Conservation (phyloP, 192 early-diverging fungal genomes). For the Geosiphon pyriformis region DNA sequence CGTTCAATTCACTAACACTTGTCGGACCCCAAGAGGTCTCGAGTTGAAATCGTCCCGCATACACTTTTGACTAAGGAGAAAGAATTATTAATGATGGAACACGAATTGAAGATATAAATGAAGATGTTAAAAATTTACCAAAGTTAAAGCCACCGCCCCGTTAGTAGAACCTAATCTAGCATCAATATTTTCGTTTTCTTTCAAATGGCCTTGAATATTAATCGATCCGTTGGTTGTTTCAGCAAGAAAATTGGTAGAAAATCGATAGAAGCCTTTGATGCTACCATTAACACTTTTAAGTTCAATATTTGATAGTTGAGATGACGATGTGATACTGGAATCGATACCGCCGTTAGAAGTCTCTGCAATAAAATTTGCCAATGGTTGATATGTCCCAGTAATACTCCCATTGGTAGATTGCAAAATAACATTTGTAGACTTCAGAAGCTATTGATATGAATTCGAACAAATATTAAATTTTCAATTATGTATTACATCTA, state of each 20-base stretch:
- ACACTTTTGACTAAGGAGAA: background rate
- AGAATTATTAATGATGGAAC: background rate
- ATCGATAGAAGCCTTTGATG: background rate
- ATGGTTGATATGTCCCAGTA: background rate
- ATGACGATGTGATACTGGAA: background rate
- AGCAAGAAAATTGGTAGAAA: background rate
- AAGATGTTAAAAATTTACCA: background rate
- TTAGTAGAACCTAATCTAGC: background rate
- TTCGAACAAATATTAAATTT: background rate
- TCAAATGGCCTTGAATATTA: background rate
- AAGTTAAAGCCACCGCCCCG: background rate
- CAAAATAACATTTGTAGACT: background rate
- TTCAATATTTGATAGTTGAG: background rate
- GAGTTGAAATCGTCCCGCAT: background rate
- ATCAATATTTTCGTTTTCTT: background rate
- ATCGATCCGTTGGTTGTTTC: background rate
- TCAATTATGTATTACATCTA: no score
- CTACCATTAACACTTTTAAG: background rate
- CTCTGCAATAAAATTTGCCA: background rate
- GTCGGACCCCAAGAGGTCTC: background rate
- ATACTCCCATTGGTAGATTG: background rate
- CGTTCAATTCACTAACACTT: background rate
- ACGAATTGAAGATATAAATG: background rate
- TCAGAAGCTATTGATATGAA: background rate
- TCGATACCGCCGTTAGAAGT: background rate